Percentiles rank a stretch among this genome's conserved stretches.
Evolutionary conservation across 2,329 filamentous ascomycete species (phyloP).

Genomic region (Verticillium alfalfae): DNA sequence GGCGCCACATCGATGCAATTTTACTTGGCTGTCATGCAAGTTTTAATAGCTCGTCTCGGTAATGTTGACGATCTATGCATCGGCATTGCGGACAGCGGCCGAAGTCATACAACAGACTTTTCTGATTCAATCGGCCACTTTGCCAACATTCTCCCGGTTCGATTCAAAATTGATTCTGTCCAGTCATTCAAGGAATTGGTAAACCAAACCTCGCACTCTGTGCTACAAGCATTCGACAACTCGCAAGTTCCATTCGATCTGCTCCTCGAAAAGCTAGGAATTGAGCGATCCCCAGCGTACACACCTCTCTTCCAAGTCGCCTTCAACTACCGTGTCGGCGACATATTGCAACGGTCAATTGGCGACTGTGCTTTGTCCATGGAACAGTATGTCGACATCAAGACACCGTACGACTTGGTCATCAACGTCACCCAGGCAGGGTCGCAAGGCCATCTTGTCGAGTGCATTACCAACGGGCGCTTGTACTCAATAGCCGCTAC

Average conservation of each 20-base stretch:
- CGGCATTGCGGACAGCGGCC: constrained; percentile 32
- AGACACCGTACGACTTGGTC: neutral
- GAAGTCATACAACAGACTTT: neutral
- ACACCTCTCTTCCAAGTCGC: constrained; percentile 41
- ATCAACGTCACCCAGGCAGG: neutral
- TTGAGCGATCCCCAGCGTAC: constrained; percentile 24
- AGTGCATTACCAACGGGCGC: neutral
- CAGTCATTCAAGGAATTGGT: constrained; percentile 16
- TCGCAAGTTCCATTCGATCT: constrained; percentile 39
- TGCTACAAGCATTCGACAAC: constrained; percentile 26
- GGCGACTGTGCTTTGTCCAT: neutral
- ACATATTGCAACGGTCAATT: neutral
- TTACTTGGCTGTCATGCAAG: constrained; percentile 17
- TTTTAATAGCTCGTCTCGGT: constrained; percentile 15
- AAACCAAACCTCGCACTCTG: constrained; percentile 15
- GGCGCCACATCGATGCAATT: neutral
- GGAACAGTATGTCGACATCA: neutral
- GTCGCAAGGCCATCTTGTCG: neutral
- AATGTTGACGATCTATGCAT: constrained; percentile 32
- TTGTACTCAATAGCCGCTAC: neutral
- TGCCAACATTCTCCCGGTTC: constrained; percentile 37
- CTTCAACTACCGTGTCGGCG: constrained; percentile 30
- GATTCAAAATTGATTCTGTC: constrained; percentile 17
- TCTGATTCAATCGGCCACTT: constrained; percentile 28
- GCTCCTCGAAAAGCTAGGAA: constrained; percentile 33